phyloP scores from a whole-genome alignment of 176 grass and related monocot genomes.

The Oryza meyeriana region DNA sequence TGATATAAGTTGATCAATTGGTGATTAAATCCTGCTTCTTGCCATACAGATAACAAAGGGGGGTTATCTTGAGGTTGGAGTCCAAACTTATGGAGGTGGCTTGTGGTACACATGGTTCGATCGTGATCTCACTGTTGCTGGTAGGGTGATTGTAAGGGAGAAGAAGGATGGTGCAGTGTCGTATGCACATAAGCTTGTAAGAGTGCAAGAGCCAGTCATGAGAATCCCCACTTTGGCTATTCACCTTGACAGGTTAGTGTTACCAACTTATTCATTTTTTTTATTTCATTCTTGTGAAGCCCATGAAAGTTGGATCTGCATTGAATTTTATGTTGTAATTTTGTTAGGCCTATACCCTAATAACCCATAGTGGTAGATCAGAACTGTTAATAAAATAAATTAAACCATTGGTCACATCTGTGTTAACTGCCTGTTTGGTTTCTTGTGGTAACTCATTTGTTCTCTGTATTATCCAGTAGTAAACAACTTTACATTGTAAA shows the following conservation, averaged over 20 bases:
- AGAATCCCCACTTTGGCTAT: constrained; percentile 92
- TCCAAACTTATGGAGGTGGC: constrained; percentile 92
- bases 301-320: neutral
- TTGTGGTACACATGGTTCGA: constrained; percentile 99
- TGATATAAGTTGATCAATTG: neutral
- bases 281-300: neutral
- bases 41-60: constrained; percentile 70
- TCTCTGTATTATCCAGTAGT: neutral
- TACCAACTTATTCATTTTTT: neutral
- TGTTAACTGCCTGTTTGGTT: neutral
- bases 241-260: constrained; percentile 77
- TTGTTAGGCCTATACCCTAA: neutral
- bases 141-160: constrained; percentile 71
- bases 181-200: constrained; percentile 76
- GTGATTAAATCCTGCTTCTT: constrained; percentile 3
- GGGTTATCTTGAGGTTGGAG: constrained; percentile 86
- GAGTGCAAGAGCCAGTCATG: constrained; percentile 72
- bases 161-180: constrained; percentile 45
- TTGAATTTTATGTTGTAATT: neutral
- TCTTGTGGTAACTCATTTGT: neutral
- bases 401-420: neutral
- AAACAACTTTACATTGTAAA: neutral
- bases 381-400: neutral
- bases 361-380: neutral
- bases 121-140: constrained; percentile 86